Evolutionary conservation across 106 monocot genomes (phyloP), one percentile per base, ranked within the genome.

Genomic region (Dendrobium officinale): DNA sequence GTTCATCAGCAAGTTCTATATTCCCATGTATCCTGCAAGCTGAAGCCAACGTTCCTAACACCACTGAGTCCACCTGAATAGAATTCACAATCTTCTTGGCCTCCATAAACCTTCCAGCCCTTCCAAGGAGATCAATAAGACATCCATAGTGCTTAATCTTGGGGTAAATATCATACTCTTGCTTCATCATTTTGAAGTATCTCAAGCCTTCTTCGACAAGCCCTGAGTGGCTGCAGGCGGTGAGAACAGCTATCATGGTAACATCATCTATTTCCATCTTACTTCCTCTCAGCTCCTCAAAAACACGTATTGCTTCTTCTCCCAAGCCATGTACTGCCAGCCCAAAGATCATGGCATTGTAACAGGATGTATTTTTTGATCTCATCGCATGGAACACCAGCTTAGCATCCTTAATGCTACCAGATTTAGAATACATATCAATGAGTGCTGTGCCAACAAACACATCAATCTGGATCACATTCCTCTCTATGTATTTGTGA

Each of bases 391-490:
- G 66, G 58, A 93, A 95, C 41, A 93, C 85, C 5, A 27, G 17
- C 16, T 80, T 49, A 5, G 84, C 93, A 27, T 86, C 88, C 56
- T 88, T 81, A 18, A 84, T 31, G 37, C 70, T n/a, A 5, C 95
- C 93, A 58, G 91, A 89, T 59, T 84, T 89, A 22, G 85, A 67
- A 78, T 95, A 91, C 91, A 95, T 93, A 33, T 95, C 93, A 20
- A 93, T 83, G 55, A 95, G 67, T 1, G 93, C 80, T 31, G 95
- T 95, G 43, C 84, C 80, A 31, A 85, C 80, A 54, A 83, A 75
- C 2, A 83, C 56, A 67, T 89, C 84, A 4, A 82, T 61, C 16
- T 56, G 55, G 8, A 43, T 82, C 5, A 72, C 43, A 22, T 73
- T 73, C 51, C 20, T 80, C 27, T 47, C 29, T 51, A 80, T 17